These are phyloP conservation scores for Epipyxis sp. DNA, from an alignment of 108 stramenopile species.

Conservation along the genomic window DNA sequence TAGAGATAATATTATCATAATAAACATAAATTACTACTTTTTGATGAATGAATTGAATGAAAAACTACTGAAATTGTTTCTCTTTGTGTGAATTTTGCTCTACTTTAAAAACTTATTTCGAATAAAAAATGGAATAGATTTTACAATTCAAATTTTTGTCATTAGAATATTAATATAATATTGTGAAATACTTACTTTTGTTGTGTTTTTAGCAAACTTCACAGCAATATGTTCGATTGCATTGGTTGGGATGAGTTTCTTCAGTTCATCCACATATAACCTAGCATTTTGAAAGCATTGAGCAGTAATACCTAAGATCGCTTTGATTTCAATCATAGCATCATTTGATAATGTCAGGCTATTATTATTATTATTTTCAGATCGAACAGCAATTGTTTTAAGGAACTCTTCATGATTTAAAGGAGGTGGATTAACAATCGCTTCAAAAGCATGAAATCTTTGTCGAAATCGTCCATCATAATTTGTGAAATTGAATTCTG, in stretches of 20 bases:
- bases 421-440: neutral
- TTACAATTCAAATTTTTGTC: too few relatives aligned
- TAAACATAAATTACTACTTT: too few relatives aligned
- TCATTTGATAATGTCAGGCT: neutral
- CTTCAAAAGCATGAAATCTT: neutral
- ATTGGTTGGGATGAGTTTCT: neutral
- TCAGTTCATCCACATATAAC: neutral
- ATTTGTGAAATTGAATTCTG: neutral
- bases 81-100: too few relatives aligned
- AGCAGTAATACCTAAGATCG: neutral
- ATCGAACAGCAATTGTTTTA: neutral
- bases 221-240: too few relatives aligned
- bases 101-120: too few relatives aligned
- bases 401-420: constrained; percentile 4
- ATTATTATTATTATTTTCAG: neutral
- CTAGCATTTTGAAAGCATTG: neutral
- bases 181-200: too few relatives aligned
- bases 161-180: too few relatives aligned
- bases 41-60: too few relatives aligned
- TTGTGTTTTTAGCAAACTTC: too few relatives aligned
- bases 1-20: too few relatives aligned
- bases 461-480: neutral
- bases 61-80: too few relatives aligned
- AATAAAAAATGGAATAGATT: too few relatives aligned
- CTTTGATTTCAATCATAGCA: neutral